Conservation (phyloP, 2,329 filamentous ascomycete genomes). For the Talaromyces sp. region DNA sequence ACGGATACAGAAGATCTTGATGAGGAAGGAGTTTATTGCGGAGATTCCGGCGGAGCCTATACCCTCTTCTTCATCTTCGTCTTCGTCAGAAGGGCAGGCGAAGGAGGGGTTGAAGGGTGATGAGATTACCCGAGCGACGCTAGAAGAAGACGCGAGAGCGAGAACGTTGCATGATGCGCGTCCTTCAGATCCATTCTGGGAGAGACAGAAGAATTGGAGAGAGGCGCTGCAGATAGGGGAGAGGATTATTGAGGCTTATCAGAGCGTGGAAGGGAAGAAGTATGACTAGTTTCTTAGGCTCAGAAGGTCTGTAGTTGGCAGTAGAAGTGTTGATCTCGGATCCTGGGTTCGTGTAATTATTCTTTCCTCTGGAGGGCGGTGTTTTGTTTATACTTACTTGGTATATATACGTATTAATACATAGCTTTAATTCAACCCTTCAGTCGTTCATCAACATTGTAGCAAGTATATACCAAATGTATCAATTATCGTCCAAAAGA, state of each 20-base stretch:
- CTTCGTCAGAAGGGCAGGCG: slow-evolving; percentile 23
- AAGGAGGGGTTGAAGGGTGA: slow-evolving; percentile 21
- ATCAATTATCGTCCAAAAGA: background rate
- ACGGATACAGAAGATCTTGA: slow-evolving; percentile 72
- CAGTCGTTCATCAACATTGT: background rate
- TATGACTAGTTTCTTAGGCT: slow-evolving; percentile 27
- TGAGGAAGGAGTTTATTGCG: slow-evolving; percentile 76
- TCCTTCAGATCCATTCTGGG: slow-evolving; percentile 44
- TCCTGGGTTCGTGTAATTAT: background rate
- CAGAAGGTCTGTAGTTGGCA: background rate
- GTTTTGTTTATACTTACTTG: background rate
- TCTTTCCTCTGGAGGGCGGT: background rate
- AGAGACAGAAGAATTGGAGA: slow-evolving; percentile 45
- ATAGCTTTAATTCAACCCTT: background rate
- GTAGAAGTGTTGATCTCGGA: background rate
- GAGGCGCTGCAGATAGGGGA: slow-evolving; percentile 43
- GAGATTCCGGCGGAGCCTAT: slow-evolving; percentile 26
- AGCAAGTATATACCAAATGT: background rate
- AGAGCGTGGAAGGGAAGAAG: slow-evolving; percentile 34
- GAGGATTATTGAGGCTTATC: slow-evolving; percentile 40
- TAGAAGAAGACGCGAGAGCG: slow-evolving; percentile 45
- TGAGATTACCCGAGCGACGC: slow-evolving; percentile 36
- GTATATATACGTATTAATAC: slow-evolving; percentile 8
- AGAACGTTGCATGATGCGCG: slow-evolving; percentile 33
- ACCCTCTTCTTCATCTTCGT: background rate